Evolutionary conservation across 2,329 filamentous ascomycete species (phyloP), one percentile per base, ranked within the genome.

Genomic region (Aspergillus jensenii): DNA sequence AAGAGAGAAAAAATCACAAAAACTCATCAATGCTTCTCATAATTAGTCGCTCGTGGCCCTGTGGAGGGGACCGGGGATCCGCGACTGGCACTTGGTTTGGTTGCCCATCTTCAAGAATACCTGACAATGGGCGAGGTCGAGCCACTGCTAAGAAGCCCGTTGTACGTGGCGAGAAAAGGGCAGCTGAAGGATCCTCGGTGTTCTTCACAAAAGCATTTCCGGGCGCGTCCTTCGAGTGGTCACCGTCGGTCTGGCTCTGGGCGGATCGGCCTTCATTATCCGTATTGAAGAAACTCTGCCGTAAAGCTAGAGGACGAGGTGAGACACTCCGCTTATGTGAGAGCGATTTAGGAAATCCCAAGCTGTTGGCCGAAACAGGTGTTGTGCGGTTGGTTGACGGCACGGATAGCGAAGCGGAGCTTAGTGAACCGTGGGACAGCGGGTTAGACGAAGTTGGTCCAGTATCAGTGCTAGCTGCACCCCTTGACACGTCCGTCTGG

Each of bases 1-100:
- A 50, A 37, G 44, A 40, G 27, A 8, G 27, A 31, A 46, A 35
- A 56, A 58, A 66, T 74, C 70, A 78, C 60, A 78, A 68, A 65
- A 78, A 76, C 68, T 78, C 76, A 61, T 78, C 75, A 67, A 78
- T 78, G 62, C 71, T 78, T 68, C 75, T 74, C 74, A 77, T 76
- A 58, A 78, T 76, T 53, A 77, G 59, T 21, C 71, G 69, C 58
- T 77, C 75, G 19, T 66, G 67, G 40, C 72, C 68, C 47, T 69
- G 68, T 14, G 74, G 73, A 39, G 75, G 75, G n/a, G 75, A 78
- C 52, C 75, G 67, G 27, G 75, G 75, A 64, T 78, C 75, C 7
- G 67, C 67, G 27, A 67, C 58, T 66, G 61, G 33, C 27, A 60
- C 54, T 14, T 55, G 50, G 17, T 49, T 55, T 6, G 60, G 50